Evolutionary conservation across 1,284 basidiomycete genomes (phyloP).

Genomic region (Heterobasidion irregulare): DNA sequence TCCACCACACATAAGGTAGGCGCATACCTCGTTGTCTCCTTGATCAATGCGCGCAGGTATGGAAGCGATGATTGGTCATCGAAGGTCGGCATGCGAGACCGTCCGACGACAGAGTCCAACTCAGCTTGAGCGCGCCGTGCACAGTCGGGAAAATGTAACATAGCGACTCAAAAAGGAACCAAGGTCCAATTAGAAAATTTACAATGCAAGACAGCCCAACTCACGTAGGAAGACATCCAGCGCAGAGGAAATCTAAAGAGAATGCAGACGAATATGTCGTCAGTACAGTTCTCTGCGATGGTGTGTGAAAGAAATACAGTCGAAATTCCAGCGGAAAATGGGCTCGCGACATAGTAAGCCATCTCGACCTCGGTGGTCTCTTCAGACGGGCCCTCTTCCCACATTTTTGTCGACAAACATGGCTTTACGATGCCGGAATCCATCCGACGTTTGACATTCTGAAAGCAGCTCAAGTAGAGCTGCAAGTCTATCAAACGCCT

Average conservation of each 20-base stretch:
- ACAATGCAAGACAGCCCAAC: neutral
- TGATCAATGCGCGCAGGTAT: constrained; percentile 13
- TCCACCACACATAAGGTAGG: neutral
- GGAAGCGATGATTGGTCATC: constrained; percentile 12
- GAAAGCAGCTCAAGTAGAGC: neutral
- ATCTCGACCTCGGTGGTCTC: constrained; percentile 2
- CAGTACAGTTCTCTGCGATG: neutral
- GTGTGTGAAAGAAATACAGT: neutral
- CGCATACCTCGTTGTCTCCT: constrained; percentile 11
- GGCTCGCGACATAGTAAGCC: constrained; percentile 1
- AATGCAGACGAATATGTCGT: neutral
- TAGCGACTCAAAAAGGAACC: neutral
- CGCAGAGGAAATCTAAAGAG: neutral
- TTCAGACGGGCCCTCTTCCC: neutral
- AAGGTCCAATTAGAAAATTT: neutral
- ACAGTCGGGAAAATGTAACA: constrained; percentile 8
- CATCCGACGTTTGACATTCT: constrained; percentile 2
- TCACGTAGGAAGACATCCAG: constrained; percentile 1
- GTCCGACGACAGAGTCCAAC: constrained; percentile 13
- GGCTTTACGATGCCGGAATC: constrained; percentile 1
- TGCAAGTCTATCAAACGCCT: neutral
- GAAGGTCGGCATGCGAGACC: constrained; percentile 11
- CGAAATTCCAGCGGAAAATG: constrained; percentile 2
- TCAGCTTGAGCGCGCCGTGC: constrained; percentile 12
- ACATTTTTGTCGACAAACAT: neutral